These are phyloP conservation scores for Arthrinium phaeospermum DNA, from an alignment of 2,329 filamentous ascomycete genomes.

Conservation along the genomic window DNA sequence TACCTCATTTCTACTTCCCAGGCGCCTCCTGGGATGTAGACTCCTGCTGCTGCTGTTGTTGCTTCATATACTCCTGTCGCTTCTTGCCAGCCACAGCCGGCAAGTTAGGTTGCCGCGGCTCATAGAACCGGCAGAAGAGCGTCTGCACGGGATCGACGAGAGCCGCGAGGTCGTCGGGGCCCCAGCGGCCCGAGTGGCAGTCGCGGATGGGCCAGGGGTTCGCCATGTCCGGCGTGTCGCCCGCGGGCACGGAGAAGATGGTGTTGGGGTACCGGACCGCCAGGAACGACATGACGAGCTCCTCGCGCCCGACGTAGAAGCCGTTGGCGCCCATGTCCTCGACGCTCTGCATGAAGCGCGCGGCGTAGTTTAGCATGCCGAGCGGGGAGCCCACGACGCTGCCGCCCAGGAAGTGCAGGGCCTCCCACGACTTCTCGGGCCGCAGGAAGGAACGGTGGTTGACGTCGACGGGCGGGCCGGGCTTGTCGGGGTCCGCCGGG, in stretches of 20 bases:
- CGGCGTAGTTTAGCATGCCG: conserved; percentile 2
- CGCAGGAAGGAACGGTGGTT: background rate
- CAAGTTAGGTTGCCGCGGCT: background rate
- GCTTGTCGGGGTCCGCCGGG: background rate
- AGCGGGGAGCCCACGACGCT: background rate
- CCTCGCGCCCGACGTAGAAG: conserved; percentile 17
- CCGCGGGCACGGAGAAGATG: conserved; percentile 2
- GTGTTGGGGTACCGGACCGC: background rate
- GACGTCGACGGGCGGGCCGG: no score
- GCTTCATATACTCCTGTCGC: background rate
- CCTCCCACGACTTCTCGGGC: background rate
- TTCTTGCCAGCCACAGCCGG: background rate
- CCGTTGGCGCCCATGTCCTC: conserved; percentile 7
- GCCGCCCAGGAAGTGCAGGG: conserved; percentile 3
- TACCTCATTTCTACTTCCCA: background rate
- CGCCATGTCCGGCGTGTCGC: background rate
- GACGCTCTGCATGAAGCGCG: conserved; percentile 3
- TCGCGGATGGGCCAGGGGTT: background rate
- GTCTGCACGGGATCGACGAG: background rate
- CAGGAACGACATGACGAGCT: conserved; percentile 9
- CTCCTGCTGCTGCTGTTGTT: background rate
- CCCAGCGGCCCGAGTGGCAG: background rate
- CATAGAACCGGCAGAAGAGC: background rate
- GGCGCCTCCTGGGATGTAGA: background rate
- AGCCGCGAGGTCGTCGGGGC: background rate